Evolutionary conservation across 192 early-diverging fungal species (phyloP).

Genomic region (Entomortierella lignicola): DNA sequence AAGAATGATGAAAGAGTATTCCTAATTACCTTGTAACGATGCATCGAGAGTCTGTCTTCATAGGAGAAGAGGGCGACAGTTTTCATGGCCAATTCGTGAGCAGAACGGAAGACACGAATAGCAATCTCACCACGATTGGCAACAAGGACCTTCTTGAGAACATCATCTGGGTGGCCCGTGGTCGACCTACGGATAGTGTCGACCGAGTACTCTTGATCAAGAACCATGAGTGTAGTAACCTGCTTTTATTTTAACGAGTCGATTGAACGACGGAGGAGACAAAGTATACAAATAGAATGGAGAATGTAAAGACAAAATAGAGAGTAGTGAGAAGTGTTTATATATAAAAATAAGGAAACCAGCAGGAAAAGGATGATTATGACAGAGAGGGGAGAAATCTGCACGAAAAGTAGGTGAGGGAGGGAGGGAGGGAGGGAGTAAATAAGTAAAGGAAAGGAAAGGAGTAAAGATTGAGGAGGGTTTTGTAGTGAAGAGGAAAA

Average conservation of each 20-base stretch:
- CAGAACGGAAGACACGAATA: constrained; percentile 93
- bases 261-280: no score
- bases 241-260: no score
- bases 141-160: constrained; percentile 66
- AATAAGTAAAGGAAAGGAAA: neutral
- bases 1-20: neutral
- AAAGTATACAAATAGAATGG: no score
- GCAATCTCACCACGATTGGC: constrained; percentile 88
- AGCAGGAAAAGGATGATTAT: neutral
- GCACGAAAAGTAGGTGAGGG: neutral
- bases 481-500: neutral
- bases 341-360: neutral
- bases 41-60: constrained; percentile 93
- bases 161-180: constrained; percentile 50
- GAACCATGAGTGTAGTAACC: constrained; percentile 1
- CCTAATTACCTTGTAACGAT: constrained; percentile 84
- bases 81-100: constrained; percentile 90
- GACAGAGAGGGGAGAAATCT: neutral
- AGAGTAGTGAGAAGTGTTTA: neutral
- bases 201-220: constrained; percentile 64
- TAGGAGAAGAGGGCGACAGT: constrained; percentile 91
- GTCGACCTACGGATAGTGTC: constrained; percentile 67
- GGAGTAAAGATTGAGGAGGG: neutral
- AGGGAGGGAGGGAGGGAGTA: neutral
- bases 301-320: neutral